Percentiles rank a stretch among this genome's conserved stretches.
Evolutionary conservation across 2,329 filamentous ascomycete genomes (phyloP).

Genomic region (Colletotrichum shisoi): DNA sequence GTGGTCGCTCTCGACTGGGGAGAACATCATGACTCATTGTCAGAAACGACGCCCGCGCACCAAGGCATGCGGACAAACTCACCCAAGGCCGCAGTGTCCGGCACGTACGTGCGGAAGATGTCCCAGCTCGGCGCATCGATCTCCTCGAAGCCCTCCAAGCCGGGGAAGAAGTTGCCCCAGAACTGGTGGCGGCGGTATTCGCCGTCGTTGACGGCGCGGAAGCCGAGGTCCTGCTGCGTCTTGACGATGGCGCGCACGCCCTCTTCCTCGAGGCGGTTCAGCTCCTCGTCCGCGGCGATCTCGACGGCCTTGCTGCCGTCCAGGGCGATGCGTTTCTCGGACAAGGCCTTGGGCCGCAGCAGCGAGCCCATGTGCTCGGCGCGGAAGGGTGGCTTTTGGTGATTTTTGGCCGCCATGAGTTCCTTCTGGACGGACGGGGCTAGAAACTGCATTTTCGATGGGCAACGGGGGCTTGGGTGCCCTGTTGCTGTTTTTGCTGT

Average conservation of each 20-base stretch:
- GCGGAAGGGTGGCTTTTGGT: conserved; percentile 65
- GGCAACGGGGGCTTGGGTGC: too few relatives aligned
- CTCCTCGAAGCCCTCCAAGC: conserved; percentile 54
- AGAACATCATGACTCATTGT: background rate
- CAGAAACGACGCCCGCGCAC: background rate
- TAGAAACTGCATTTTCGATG: conserved; percentile 10
- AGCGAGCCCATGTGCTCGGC: conserved; percentile 80
- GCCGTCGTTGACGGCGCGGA: conserved; percentile 73
- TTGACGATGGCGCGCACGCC: conserved; percentile 72
- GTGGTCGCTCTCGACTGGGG: conserved; percentile 53
- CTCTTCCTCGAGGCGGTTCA: conserved; percentile 70
- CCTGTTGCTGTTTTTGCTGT: background rate
- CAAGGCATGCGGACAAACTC: conserved; percentile 18
- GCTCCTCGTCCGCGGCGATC: conserved; percentile 56
- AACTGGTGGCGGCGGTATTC: conserved; percentile 63
- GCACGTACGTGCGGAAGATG: conserved; percentile 51
- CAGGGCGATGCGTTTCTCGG: conserved; percentile 46
- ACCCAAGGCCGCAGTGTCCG: conserved; percentile 54
- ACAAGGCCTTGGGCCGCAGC: conserved; percentile 65
- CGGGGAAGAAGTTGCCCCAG: conserved; percentile 50
- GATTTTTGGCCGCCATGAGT: conserved; percentile 32
- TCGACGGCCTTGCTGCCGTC: conserved; percentile 44
- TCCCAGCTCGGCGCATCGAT: conserved; percentile 46
- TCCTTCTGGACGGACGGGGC: conserved; percentile 4
- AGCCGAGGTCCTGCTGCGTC: conserved; percentile 71